Evolutionary conservation across 331 rosid species (phyloP), one percentile per base, ranked within the genome.

Genomic region (Quercus phellos): DNA sequence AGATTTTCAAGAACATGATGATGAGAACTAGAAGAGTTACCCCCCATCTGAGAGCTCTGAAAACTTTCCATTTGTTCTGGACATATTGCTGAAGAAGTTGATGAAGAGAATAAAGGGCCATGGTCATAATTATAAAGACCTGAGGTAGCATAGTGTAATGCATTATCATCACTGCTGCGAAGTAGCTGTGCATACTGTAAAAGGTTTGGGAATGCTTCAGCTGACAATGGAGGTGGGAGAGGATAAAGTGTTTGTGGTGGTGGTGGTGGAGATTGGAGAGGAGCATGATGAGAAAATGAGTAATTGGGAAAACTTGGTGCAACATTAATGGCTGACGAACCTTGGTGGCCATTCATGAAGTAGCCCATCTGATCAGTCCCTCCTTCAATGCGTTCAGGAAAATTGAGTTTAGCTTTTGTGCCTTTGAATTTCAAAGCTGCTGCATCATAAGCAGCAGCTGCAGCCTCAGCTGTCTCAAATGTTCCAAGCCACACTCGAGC

Each of bases 401-500:
- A 89, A 16, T 89, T 89, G 77, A 89, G 90, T 19, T 89, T 89
- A 16, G 92, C 92, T 84, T 83, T 86, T 32, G 61, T 82, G 4
- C 92, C 92, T 67, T 86, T 76, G 85, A 89, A 86, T 38, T 68
- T 81, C 32, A 89, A 77, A 1, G 92, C 92, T 2, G 90, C 90
- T 22, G 76, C 80, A 38, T 89, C 90, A 30, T 86, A 89, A 10
- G 92, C 90, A 6, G 76, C 74, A 0, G 89, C 89, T 0, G 90
- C 92, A 6, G 80, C 92, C 72, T 86, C 92, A 14, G 90, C 92
- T 9, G 89, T 89, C 69, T 80, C 90, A 78, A 89, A 89, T 0
- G 92, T 89, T 50, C 92, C 92, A 27, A 86, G 86, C 92, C 92
- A 86, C 18, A 89, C 92, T 70, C 90, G 74, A 1, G 92, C 87